Percentiles rank a stretch among this genome's conserved stretches.
These are phyloP conservation scores for Dioscorea cayenensis DNA, from an alignment of 116 monocot genomes.

Conservation along the genomic window DNA sequence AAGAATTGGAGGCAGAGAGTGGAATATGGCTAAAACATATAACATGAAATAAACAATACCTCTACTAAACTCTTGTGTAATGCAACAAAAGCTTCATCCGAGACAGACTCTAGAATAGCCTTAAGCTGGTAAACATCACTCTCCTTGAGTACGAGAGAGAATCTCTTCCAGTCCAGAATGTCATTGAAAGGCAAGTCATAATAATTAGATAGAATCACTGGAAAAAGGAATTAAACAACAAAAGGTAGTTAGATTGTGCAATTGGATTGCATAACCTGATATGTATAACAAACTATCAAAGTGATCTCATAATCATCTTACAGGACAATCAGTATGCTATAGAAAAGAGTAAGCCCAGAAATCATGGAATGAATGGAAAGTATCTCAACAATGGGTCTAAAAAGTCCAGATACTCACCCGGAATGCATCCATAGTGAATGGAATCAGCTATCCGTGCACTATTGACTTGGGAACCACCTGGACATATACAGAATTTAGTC, in stretches of 20 bases:
- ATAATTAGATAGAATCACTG: slow-evolving; percentile 91
- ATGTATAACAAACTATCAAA: not conserved
- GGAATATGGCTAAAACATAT: no score
- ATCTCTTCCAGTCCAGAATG: slow-evolving; percentile 83
- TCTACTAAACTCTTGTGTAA: slow-evolving; percentile 69
- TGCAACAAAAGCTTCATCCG: slow-evolving; percentile 52
- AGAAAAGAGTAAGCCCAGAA: not conserved
- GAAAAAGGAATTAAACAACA: slow-evolving; percentile 9
- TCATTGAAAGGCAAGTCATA: slow-evolving; percentile 96
- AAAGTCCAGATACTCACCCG: slow-evolving; percentile 37
- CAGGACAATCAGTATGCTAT: no score
- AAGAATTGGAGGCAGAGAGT: no score
- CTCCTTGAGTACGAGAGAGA: slow-evolving; percentile 73
- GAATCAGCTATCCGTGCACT: slow-evolving; percentile 94
- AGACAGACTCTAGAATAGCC: slow-evolving; percentile 64
- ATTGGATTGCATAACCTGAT: not conserved
- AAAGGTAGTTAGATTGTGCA: not conserved
- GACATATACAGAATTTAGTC: slow-evolving; percentile 93
- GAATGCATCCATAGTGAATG: slow-evolving; percentile 95
- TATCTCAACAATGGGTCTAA: no score
- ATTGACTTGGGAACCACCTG: slow-evolving; percentile 98
- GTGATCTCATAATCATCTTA: not conserved
- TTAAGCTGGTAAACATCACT: slow-evolving; percentile 89
- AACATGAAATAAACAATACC: slow-evolving; percentile 23
- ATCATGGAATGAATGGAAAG: no score